phyloP scores from a whole-genome alignment of 2,329 filamentous ascomycete genomes.

The Clonostachys chloroleuca region DNA sequence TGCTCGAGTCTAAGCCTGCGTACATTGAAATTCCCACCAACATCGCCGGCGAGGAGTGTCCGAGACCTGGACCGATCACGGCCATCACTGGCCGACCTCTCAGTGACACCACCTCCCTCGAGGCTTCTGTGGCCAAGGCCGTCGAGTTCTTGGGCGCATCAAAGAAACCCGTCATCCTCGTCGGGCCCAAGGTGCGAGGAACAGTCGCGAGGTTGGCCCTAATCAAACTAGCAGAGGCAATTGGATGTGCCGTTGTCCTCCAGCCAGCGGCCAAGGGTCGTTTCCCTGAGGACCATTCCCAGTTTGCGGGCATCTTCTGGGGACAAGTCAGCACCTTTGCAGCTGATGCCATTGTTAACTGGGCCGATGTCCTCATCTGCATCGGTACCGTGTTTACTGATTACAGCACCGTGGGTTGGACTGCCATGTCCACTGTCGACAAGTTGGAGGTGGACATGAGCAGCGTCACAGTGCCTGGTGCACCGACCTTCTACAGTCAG shows the following conservation, averaged over 20 bases:
- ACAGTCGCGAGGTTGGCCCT: slow-evolving; percentile 1
- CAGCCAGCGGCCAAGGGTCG: slow-evolving; percentile 5
- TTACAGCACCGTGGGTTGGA: slow-evolving; percentile 7
- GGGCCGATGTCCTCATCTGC: slow-evolving; percentile 3
- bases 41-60: background rate
- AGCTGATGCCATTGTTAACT: slow-evolving; percentile 2
- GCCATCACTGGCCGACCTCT: background rate
- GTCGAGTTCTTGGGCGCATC: slow-evolving; percentile 1
- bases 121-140: slow-evolving; percentile 1
- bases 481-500: slow-evolving; percentile 1
- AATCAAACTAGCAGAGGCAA: slow-evolving; percentile 2
- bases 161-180: slow-evolving; percentile 4
- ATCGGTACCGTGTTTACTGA: slow-evolving; percentile 4
- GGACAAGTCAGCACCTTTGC: slow-evolving; percentile 3
- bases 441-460: slow-evolving; percentile 2
- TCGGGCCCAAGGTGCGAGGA: slow-evolving; percentile 4
- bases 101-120: background rate
- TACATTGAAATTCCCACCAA: slow-evolving; percentile 2
- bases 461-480: slow-evolving; percentile 1
- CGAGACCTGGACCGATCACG: background rate
- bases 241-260: slow-evolving; percentile 5
- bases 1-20: slow-evolving; percentile 1
- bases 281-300: slow-evolving; percentile 5
- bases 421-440: slow-evolving; percentile 3
- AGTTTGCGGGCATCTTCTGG: slow-evolving; percentile 6